Evolutionary conservation across 495 filamentous ascomycete genomes (phyloP), one percentile per base, ranked within the genome.

Genomic region (Penicillium ochrochloron): DNA sequence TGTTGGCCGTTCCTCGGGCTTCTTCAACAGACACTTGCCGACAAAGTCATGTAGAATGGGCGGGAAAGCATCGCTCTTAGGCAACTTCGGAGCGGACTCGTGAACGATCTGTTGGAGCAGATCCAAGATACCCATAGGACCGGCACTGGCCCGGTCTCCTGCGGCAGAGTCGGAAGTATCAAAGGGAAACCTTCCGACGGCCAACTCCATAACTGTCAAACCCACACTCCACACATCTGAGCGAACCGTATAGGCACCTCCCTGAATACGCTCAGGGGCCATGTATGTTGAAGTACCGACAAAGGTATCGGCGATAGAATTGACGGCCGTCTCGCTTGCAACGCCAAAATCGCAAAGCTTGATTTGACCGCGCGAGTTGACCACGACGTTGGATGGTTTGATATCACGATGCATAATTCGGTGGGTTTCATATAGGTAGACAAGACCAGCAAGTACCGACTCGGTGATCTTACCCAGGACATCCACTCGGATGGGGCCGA

Each of bases 221-320:
- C 96, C 95, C 66, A 98, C 92, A 84, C 92, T 96, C 95, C 95
- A 99, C 3, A 99, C 95, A 69, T 99, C 95, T 5, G 93, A 97
- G 75, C 97, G 97, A 66, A 99, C 94, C 0, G 94, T 97, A 76
- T 99, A 99, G 64, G 92, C 92, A 57, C 93, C 92, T 34, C 95
- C 95, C 72, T 97, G 92, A 64, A 99, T 99, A 73, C 95, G 89
- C 77, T 99, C 95, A 0, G 95, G 95, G 0, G 95, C 95, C 95
- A 99, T 99, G 78, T 98, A 99, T 54, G 95, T 99, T 6, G 94
- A 97, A 8, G 95, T 99, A 29, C 95, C 95, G 9, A 99, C 95
- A 66, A 99, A 99, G 1, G 95, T 99, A 75, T 97, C 92, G 57
- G 95, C 95, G 59, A 99, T 91, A 12, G 94, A 97, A 76, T 97